These are phyloP conservation scores for Hamigera avellanea DNA, from an alignment of 495 filamentous ascomycete genomes.

Conservation along the genomic window DNA sequence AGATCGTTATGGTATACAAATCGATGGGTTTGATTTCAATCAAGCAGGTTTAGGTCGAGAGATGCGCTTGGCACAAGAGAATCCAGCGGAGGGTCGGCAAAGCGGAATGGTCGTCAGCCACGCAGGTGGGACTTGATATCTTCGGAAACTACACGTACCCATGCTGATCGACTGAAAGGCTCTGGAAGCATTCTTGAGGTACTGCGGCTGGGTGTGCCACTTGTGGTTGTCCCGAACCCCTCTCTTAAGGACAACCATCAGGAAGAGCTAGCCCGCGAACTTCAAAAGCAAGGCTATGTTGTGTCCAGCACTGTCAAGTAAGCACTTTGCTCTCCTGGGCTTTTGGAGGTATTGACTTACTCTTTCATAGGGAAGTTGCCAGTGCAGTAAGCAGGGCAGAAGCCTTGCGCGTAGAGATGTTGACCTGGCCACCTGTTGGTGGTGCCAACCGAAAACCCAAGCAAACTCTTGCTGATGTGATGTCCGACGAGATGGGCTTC, in stretches of 20 bases:
- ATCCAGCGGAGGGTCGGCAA: conserved; percentile 29
- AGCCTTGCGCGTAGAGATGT: conserved; percentile 21
- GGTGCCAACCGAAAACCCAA: conserved; percentile 22
- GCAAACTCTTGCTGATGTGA: conserved; percentile 33
- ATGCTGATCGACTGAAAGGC: conserved; percentile 34
- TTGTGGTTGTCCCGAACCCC: conserved; percentile 82
- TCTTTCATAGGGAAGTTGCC: conserved; percentile 28
- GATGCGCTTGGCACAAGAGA: conserved; percentile 39
- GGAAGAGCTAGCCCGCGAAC: conserved; percentile 64
- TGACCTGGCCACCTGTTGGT: conserved; percentile 38
- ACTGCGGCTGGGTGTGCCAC: conserved; percentile 49
- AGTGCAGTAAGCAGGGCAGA: conserved; percentile 33
- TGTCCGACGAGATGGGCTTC: conserved; percentile 48
- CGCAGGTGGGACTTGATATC: conserved; percentile 48
- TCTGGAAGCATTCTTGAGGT: conserved; percentile 84
- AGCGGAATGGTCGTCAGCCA: conserved; percentile 67
- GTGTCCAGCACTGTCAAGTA: conserved; percentile 56
- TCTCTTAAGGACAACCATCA: conserved; percentile 85
- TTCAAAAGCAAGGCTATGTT: conserved; percentile 58
- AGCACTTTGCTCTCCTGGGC: conserved; percentile 5
- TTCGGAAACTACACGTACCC: neutral
- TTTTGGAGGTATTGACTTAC: conserved; percentile 2
- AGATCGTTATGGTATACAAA: conserved; percentile 29
- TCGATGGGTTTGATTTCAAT: conserved; percentile 58
- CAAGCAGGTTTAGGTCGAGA: conserved; percentile 41